Conservation (phyloP, 1,139 yeast genomes). For the Pichia sp. region DNA sequence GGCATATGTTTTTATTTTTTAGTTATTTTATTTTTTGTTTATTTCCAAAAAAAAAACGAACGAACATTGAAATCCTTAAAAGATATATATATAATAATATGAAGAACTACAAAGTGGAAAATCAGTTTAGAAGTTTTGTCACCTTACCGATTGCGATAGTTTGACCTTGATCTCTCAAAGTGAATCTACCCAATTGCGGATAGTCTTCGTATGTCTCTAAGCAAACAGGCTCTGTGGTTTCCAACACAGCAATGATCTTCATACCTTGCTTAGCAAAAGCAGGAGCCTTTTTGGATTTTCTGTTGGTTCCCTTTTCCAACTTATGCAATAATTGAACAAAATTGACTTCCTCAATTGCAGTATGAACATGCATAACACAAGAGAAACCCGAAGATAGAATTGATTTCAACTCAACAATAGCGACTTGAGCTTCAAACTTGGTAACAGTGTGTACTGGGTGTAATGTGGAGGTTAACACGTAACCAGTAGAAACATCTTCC, state of each 20-base stretch:
- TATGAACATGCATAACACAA: constrained; percentile 92
- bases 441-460: constrained; percentile 79
- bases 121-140: constrained; percentile 51
- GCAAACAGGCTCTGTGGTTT: constrained; percentile 81
- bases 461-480: constrained; percentile 93
- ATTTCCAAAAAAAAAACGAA: not conserved
- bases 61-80: not conserved
- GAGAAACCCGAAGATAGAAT: constrained; percentile 83
- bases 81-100: not conserved
- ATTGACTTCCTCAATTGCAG: constrained; percentile 91
- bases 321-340: constrained; percentile 83
- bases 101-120: not conserved
- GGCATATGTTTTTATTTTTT: constrained; percentile 17
- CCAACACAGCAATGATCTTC: constrained; percentile 92
- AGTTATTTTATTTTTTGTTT: not conserved
- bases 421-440: constrained; percentile 85
- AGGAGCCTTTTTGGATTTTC: constrained; percentile 94
- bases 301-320: constrained; percentile 93
- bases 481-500: constrained; percentile 92
- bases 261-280: constrained; percentile 98
- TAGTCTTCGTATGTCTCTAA: constrained; percentile 88
- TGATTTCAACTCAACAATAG: constrained; percentile 85
- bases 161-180: constrained; percentile 96
- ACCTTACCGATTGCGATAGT: constrained; percentile 98
- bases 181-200: constrained; percentile 96